A percentile compares a stretch with the other conserved stretches of the same genome.
Evolutionary conservation across 495 filamentous ascomycete genomes (phyloP).

Genomic region (Hypoxylon lenormandii): DNA sequence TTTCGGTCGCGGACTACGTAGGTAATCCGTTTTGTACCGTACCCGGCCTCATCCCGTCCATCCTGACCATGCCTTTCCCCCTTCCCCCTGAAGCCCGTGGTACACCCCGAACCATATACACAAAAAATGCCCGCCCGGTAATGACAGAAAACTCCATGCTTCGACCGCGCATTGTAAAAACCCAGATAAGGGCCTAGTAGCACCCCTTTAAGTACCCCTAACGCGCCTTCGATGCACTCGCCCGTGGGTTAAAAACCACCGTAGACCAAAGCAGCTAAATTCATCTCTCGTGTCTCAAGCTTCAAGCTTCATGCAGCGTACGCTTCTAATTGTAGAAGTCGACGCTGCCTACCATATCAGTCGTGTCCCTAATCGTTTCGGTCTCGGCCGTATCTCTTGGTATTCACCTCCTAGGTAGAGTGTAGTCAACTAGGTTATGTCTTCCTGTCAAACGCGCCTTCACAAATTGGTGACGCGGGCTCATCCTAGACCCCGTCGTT

Average conservation of each 20-base stretch:
- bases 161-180: slow-evolving; percentile 6
- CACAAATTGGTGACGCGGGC: neutral
- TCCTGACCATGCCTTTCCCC: neutral
- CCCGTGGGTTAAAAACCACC: slow-evolving; percentile 3
- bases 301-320: no score
- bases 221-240: slow-evolving; percentile 2
- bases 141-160: slow-evolving; percentile 32
- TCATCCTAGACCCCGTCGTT: slow-evolving; percentile 48
- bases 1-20: neutral
- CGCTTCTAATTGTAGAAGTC: no score
- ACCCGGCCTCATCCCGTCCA: slow-evolving; percentile 4
- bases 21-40: slow-evolving; percentile 6
- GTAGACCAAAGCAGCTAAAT: slow-evolving; percentile 6
- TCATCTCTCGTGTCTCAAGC: neutral
- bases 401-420: neutral
- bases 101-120: slow-evolving; percentile 1
- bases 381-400: neutral
- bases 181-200: slow-evolving; percentile 1
- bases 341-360: no score
- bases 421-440: neutral
- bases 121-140: slow-evolving; percentile 28
- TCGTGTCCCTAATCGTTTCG: neutral
- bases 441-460: neutral
- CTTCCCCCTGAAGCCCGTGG: neutral
- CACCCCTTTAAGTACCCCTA: neutral